A percentile compares a stretch with the other conserved stretches of the same genome.
These are phyloP conservation scores for Sungouiozyma ichnusensis DNA, from an alignment of 805 yeast genomes.

Conservation along the genomic window DNA sequence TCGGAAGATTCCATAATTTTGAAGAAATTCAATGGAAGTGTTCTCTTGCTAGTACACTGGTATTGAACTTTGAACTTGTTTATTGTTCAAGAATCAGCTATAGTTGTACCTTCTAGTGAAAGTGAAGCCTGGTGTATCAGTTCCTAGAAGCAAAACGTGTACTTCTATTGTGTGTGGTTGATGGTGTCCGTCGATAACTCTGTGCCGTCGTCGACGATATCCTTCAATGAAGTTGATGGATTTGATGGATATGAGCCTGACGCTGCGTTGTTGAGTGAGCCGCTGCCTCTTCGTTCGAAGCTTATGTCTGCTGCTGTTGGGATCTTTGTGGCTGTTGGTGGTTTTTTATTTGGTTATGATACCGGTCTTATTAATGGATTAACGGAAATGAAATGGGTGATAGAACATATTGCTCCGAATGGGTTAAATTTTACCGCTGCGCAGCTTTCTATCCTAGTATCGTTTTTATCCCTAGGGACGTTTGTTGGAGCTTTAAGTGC, in stretches of 20 bases:
- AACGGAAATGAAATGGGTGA: conserved; percentile 64
- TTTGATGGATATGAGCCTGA: background rate
- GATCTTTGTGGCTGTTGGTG: conserved; percentile 77
- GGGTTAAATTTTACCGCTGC: conserved; percentile 40
- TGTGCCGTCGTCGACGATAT: background rate
- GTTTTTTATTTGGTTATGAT: conserved; percentile 81
- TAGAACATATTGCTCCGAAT: conserved; percentile 42
- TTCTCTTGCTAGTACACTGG: too few relatives aligned
- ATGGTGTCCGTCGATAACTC: background rate
- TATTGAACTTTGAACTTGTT: too few relatives aligned
- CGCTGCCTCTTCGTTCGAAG: conserved; percentile 37
- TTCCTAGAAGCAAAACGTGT: too few relatives aligned
- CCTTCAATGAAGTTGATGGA: background rate
- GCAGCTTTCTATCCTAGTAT: conserved; percentile 64
- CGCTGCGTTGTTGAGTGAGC: conserved; percentile 11
- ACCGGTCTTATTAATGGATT: conserved; percentile 78
- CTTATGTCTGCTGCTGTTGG: conserved; percentile 66
- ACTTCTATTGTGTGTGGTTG: background rate
- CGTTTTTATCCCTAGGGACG: conserved; percentile 72
- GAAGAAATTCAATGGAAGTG: background rate
- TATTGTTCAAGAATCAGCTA: too few relatives aligned
- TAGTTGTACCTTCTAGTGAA: too few relatives aligned
- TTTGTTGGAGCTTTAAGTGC: conserved; percentile 55
- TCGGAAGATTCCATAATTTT: too few relatives aligned
- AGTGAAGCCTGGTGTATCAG: too few relatives aligned